Base-by-base conservation (phyloP, 2,329 filamentous ascomycete species). In the Paracoccidioides lutzii region DNA sequence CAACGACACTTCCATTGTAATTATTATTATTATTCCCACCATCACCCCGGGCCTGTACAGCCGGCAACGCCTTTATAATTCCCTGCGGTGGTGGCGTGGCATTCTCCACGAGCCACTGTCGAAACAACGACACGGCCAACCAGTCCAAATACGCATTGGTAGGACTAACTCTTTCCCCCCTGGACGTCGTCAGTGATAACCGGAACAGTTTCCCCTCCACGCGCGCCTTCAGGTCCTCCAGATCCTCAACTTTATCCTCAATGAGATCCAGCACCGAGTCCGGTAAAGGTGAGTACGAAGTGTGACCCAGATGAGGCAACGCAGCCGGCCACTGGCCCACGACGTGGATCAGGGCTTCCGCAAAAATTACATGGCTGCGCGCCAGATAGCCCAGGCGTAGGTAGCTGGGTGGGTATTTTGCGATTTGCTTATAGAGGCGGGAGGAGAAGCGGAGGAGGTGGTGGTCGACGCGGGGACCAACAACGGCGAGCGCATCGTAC, bases 371-470 rank as follows among this genome's bases (percentile, higher is more conserved):
- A 61, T 87, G 86, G 64, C 85, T 90, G 46, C 88, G 83, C 7
- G 90, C 85, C 44, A 95, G 78, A 65, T 90, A 95, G 41, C 90
- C 90, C 1, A 97, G 80, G 57, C 90, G 90, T 50, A 96, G 80
- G 67, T 96, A 97, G 58, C 84, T 90, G 50, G 93, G 88, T 10
- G 91, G 90, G 67, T 96, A 96, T 71, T 95, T 96, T 53, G 90
- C 90, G 60, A 96, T 94, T 71, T 96, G 91, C 70, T 93, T 95
- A 85, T 90, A 96, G 2, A 97, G 78, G 1, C 89, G 81, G 28
- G 86, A 87, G 64, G 93, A 89, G 69, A 96, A 97, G 63, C 93
- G 88, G 14, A 97, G 76, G 12, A 97, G 78, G 69, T 97, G 91
- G 73, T 97, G 90, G 71, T 96, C 91, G 46, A 96, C 87, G 41